Evolutionary conservation across 1,284 basidiomycete genomes (phyloP).

Genomic region (Fomitopsis palustris): DNA sequence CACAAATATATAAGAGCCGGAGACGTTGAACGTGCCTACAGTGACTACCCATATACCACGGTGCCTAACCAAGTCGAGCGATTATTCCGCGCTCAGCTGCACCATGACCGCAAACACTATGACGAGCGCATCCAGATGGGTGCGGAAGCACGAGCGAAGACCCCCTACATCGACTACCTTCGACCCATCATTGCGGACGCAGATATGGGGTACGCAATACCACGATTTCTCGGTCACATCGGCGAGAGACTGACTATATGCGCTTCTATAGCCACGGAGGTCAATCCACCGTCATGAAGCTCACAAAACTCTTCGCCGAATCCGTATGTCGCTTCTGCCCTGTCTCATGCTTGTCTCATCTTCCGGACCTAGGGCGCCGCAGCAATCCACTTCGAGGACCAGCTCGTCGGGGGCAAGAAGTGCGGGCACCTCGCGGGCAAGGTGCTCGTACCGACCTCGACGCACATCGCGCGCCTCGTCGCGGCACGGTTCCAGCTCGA

Average conservation of each 20-base stretch:
- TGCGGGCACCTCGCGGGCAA: slow-evolving; percentile 94
- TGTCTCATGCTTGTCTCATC: not conserved
- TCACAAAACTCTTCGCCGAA: slow-evolving; percentile 91
- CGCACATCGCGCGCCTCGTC: slow-evolving; percentile 81
- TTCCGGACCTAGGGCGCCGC: slow-evolving; percentile 61
- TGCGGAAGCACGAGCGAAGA: slow-evolving; percentile 59
- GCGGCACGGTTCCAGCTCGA: slow-evolving; percentile 88
- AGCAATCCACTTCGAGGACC: slow-evolving; percentile 89
- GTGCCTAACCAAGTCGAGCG: slow-evolving; percentile 91
- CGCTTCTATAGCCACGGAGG: slow-evolving; percentile 71
- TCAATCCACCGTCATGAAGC: slow-evolving; percentile 94
- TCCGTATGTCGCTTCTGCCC: slow-evolving; percentile 43
- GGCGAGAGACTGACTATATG: not conserved
- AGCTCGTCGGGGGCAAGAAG: slow-evolving; percentile 91
- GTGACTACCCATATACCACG: slow-evolving; percentile 92
- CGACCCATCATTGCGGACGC: slow-evolving; percentile 93
- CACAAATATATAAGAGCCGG: no score
- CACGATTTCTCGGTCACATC: slow-evolving; percentile 1
- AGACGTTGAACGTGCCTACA: slow-evolving; percentile 22
- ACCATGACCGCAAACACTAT: slow-evolving; percentile 86
- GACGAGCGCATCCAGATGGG: slow-evolving; percentile 76
- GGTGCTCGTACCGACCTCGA: slow-evolving; percentile 86
- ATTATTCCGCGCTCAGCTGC: slow-evolving; percentile 80
- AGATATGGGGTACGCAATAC: slow-evolving; percentile 73
- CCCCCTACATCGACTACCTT: slow-evolving; percentile 84